Conservation (phyloP, 331 rosid species). For the Rosa hybrid region DNA sequence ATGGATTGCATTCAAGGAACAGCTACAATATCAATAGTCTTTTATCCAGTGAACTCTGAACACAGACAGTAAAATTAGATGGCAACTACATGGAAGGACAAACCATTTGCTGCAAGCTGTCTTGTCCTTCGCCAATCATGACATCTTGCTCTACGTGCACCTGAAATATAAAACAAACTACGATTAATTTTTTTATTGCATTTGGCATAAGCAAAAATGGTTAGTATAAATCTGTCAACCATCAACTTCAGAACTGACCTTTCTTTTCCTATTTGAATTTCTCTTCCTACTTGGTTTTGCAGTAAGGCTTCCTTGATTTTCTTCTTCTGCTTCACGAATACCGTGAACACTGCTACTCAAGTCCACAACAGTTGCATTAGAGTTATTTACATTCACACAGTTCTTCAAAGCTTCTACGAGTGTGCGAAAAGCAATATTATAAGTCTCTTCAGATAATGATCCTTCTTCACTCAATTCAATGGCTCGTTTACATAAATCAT, state of each 20-base stretch:
- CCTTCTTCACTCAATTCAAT: conserved; percentile 60
- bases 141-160: conserved; percentile 41
- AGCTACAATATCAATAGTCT: conserved; percentile 6
- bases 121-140: conserved; percentile 40
- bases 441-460: conserved; percentile 47
- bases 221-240: conserved; percentile 2
- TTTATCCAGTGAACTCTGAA: background rate
- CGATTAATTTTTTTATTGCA: background rate
- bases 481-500: conserved; percentile 51
- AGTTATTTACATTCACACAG: conserved; percentile 51
- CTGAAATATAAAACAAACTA: conserved; percentile 28
- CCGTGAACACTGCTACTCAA: conserved; percentile 33
- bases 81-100: conserved; percentile 16
- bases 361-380: conserved; percentile 36
- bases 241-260: conserved; percentile 35
- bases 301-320: conserved; percentile 38
- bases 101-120: conserved; percentile 49
- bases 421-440: conserved; percentile 43
- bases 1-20: conserved; percentile 5
- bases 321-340: conserved; percentile 41
- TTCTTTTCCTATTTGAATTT: conserved; percentile 43
- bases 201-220: background rate
- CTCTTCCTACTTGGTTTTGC: conserved; percentile 49
- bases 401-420: conserved; percentile 48
- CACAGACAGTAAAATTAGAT: background rate